These are phyloP conservation scores for Rhinocladiella mackenziei DNA, from an alignment of 2,329 filamentous ascomycete genomes.

Conservation along the genomic window DNA sequence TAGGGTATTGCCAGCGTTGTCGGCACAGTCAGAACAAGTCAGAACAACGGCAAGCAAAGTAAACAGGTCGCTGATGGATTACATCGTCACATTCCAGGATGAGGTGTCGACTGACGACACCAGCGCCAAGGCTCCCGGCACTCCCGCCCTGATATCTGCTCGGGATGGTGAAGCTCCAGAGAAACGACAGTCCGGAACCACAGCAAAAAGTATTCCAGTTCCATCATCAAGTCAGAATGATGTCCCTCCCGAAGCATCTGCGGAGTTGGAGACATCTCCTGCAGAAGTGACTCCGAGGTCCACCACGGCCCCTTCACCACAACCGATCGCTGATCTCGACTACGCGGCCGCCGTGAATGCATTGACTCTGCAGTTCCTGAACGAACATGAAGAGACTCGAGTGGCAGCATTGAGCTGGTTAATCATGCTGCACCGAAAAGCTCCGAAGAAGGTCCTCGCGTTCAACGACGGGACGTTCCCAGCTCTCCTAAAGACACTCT, in stretches of 20 bases:
- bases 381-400: conserved; percentile 92
- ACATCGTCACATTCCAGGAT: conserved; percentile 85
- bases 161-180: conserved; percentile 31
- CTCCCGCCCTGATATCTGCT: conserved; percentile 37
- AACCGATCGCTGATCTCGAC: conserved; percentile 66
- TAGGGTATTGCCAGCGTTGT: conserved; percentile 89
- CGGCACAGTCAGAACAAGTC: conserved; percentile 83
- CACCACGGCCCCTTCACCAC: conserved; percentile 45
- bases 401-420: conserved; percentile 93
- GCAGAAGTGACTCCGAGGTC: conserved; percentile 38
- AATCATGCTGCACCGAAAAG: conserved; percentile 95
- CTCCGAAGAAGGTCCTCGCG: conserved; percentile 84
- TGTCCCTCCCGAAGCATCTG: conserved; percentile 7
- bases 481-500: conserved; percentile 89
- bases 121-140: conserved; percentile 38
- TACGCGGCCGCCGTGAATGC: conserved; percentile 93
- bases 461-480: conserved; percentile 98
- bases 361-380: conserved; percentile 86
- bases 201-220: conserved; percentile 37
- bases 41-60: conserved; percentile 83
- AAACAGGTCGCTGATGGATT: conserved; percentile 86
- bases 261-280: conserved; percentile 15
- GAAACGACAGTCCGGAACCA: conserved; percentile 25
- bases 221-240: conserved; percentile 10
- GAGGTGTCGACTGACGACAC: conserved; percentile 34